Percentiles rank a stretch among this genome's conserved stretches.
phyloP scores from a whole-genome alignment of 371 early-diverging fungal genomes.

The Mortierella sp. region DNA sequence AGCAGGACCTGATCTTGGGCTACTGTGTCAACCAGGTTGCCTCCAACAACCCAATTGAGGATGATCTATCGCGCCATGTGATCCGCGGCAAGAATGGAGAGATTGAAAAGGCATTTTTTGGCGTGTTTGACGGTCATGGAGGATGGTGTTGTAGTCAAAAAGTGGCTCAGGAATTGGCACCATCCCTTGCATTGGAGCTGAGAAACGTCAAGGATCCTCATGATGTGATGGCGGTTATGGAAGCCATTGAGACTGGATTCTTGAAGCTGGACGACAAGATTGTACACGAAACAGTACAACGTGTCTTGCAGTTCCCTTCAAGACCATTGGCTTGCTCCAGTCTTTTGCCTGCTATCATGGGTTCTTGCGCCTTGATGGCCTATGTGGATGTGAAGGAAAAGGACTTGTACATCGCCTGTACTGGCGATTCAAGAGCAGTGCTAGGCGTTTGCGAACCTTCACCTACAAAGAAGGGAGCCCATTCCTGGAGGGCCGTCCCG shows the following conservation, averaged over 20 bases:
- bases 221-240: constrained; percentile 34
- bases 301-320: constrained; percentile 56
- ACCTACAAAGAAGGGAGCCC: constrained; percentile 13
- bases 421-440: constrained; percentile 80
- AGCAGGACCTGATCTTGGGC: constrained; percentile 32
- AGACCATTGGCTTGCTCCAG: constrained; percentile 55
- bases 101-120: constrained; percentile 60
- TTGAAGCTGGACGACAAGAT: constrained; percentile 67
- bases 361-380: constrained; percentile 83
- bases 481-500: constrained; percentile 66
- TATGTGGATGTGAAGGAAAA: constrained; percentile 70
- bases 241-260: constrained; percentile 65
- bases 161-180: constrained; percentile 59
- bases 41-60: constrained; percentile 69
- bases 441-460: constrained; percentile 55
- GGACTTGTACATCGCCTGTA: constrained; percentile 80
- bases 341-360: constrained; percentile 69
- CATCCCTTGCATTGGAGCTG: constrained; percentile 37
- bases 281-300: constrained; percentile 65
- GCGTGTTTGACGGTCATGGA: constrained; percentile 73
- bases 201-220: constrained; percentile 32
- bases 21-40: constrained; percentile 62
- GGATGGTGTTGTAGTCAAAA: constrained; percentile 62
- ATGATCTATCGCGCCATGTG: constrained; percentile 53
- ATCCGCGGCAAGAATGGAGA: constrained; percentile 30